Evolutionary conservation across 1,284 basidiomycete genomes (phyloP).

Genomic region (Cutaneotrichosporon dermatis): DNA sequence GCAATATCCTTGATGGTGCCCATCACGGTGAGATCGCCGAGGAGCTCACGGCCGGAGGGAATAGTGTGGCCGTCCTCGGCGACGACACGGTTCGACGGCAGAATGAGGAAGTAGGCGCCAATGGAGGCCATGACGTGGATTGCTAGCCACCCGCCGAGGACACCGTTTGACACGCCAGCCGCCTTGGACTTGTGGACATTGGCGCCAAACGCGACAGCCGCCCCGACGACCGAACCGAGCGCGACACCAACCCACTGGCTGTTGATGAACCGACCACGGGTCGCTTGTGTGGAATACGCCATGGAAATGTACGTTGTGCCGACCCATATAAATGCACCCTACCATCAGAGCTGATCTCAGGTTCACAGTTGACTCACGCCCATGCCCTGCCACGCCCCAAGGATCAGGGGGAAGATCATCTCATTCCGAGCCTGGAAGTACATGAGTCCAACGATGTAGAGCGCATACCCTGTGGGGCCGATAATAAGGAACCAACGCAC

Average conservation of each 20-base stretch:
- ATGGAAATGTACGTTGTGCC: slow-evolving; percentile 5
- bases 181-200: slow-evolving; percentile 5
- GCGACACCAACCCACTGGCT: slow-evolving; percentile 3
- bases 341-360: not conserved
- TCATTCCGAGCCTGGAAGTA: slow-evolving; percentile 4
- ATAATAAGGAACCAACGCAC: slow-evolving; percentile 5
- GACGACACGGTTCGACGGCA: not conserved
- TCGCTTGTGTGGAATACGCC: not conserved
- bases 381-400: not conserved
- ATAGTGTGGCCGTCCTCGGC: not conserved
- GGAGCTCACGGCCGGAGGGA: not conserved
- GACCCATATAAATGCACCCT: not conserved
- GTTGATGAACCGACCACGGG: slow-evolving; percentile 3
- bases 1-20: not conserved
- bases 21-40: not conserved
- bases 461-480: slow-evolving; percentile 3
- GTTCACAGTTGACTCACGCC: not conserved
- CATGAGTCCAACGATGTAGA: slow-evolving; percentile 5
- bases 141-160: slow-evolving; percentile 2
- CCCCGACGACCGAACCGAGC: not conserved
- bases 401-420: slow-evolving; percentile 1
- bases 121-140: not conserved
- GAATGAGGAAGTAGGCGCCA: slow-evolving; percentile 1
- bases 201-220: slow-evolving; percentile 3
- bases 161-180: not conserved